phyloP scores from a whole-genome alignment of 2,329 filamentous ascomycete genomes.

The Cytospora piceicola region DNA sequence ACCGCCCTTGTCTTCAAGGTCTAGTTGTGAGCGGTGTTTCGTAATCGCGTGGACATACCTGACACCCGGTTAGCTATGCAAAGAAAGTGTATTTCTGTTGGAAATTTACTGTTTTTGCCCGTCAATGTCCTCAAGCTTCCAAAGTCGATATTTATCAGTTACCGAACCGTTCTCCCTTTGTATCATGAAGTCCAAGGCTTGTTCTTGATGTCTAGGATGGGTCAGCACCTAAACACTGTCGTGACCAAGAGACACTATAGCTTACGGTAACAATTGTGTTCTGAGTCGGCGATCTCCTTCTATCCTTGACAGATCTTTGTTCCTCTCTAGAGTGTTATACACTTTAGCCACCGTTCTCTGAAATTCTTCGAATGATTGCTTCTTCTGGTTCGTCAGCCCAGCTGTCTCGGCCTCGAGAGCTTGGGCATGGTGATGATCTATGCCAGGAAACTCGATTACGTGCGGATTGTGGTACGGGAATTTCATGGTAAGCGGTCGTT shows the following conservation, averaged over 20 bases:
- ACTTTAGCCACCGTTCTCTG: neutral
- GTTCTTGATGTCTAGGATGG: neutral
- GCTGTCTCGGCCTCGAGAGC: neutral
- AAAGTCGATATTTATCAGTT: neutral
- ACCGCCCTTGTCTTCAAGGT: conserved; percentile 30
- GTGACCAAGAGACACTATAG: no score
- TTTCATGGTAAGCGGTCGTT: neutral
- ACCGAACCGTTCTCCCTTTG: neutral
- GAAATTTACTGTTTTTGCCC: neutral
- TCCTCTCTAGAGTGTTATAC: neutral
- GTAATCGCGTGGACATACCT: neutral
- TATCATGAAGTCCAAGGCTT: neutral
- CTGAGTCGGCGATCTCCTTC: neutral
- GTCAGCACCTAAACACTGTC: no score
- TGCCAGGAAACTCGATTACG: neutral
- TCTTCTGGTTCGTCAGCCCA: neutral
- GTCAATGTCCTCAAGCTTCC: neutral
- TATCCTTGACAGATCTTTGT: neutral
- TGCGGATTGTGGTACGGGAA: neutral
- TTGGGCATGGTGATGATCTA: neutral
- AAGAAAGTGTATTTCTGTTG: neutral
- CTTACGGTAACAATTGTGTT: neutral
- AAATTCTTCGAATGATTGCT: neutral
- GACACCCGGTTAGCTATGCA: neutral
- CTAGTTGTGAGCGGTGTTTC: neutral